Base-by-base conservation (phyloP, 495 filamentous ascomycete genomes). In the Beverwykella pulmonaria region DNA sequence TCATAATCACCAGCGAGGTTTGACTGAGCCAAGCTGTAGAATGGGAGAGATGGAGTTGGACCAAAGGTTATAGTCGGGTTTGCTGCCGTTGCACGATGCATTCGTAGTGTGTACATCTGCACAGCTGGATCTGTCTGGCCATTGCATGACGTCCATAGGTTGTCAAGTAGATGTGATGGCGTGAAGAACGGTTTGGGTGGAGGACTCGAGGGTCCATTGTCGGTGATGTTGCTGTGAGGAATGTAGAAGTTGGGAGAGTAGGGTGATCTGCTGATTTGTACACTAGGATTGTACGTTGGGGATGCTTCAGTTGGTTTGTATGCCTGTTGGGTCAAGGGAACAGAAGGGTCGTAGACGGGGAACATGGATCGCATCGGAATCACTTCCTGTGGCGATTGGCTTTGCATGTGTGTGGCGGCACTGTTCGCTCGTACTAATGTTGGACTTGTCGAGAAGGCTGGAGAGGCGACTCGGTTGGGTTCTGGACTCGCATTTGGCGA, bases 261-360 rank as follows among this genome's bases (percentile, higher is more conserved):
- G 14, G 82, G 78, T 19, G 81, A 75, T 50, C 83, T 74, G 75
- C 80, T 86, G 71, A 87, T 86, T 54, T 84, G 79, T 1, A 79
- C 76, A 59, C 76, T 76, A 7, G 85, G 83, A 63, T 87, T 81
- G 70, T 85, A 76, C 25, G 82, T 79, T 17, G 83, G 80, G 41
- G 73, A 81, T 60, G 77, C 67, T 74, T 83, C 83, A 3, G 83
- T 86, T 12, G 88, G 87, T 59, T 82, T 86, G 71, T 92, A 92
- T 41, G 81, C 78, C 72, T 94, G 90, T 59, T 86, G 84, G 61
- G 82, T 81, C 25, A 91, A 81, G 9, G 89, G 83, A 9, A 89
- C 53, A n/a, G 83, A 83, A 10, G 87, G 86, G 74, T 96, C 86
- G 71, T 92, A 93, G n/a, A 81, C 84, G 15, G 92, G 92, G 73